A percentile compares a stretch with the other conserved stretches of the same genome.
Evolutionary conservation across 352 stramenopile genomes (phyloP).

Genomic region (Pythium sp.): DNA sequence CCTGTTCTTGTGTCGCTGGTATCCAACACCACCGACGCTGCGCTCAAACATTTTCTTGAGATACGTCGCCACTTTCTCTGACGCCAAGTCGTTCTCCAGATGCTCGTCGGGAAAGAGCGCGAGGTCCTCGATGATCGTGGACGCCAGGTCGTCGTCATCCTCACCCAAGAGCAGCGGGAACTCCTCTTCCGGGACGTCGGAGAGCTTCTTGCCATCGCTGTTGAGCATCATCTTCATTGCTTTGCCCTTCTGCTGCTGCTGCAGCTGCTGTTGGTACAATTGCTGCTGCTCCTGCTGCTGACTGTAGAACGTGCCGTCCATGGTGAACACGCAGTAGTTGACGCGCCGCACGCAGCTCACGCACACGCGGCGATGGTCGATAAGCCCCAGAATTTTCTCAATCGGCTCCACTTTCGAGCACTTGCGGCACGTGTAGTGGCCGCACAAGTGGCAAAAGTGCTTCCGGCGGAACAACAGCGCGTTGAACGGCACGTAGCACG

Average conservation of each 20-base stretch:
- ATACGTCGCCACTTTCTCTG: constrained; percentile 7
- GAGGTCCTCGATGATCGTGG: constrained; percentile 37
- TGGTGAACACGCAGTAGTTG: constrained; percentile 49
- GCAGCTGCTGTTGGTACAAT: background rate
- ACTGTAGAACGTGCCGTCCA: constrained; percentile 17
- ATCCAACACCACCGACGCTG: background rate
- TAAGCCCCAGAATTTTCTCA: constrained; percentile 38
- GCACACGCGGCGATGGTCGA: constrained; percentile 49
- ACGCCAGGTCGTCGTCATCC: constrained; percentile 28
- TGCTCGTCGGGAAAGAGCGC: constrained; percentile 17
- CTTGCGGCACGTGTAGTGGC: constrained; percentile 51
- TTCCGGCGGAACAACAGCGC: constrained; percentile 42
- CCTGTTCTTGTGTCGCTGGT: background rate
- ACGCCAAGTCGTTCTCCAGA: background rate
- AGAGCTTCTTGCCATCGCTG: constrained; percentile 16
- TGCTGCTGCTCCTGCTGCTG: constrained; percentile 14
- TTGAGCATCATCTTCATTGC: constrained; percentile 17
- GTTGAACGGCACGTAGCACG: constrained; percentile 41
- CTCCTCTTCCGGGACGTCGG: constrained; percentile 16
- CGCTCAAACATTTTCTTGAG: constrained; percentile 10
- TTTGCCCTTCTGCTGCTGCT: too few relatives aligned
- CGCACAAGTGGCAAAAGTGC: constrained; percentile 56
- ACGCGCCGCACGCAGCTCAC: constrained; percentile 43
- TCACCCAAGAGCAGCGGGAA: constrained; percentile 18
- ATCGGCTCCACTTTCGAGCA: constrained; percentile 45